These are phyloP conservation scores for Diddensiella santjacobensis DNA, from an alignment of 805 yeast species.

Conservation along the genomic window DNA sequence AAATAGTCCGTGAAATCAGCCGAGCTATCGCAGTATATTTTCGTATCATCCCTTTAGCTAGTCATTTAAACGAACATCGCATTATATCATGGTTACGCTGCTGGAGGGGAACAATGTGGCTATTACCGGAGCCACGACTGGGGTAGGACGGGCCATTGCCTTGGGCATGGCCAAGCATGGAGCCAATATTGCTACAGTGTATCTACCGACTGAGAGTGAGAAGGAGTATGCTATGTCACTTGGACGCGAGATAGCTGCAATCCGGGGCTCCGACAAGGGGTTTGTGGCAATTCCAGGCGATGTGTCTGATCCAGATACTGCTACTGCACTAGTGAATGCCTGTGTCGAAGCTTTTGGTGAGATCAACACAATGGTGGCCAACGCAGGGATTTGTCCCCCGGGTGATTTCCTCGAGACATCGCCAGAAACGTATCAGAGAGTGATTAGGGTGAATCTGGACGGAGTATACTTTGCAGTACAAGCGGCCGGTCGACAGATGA, in stretches of 20 bases:
- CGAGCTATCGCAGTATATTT: neutral
- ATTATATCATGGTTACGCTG: neutral
- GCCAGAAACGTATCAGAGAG: constrained; percentile 35
- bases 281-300: constrained; percentile 41
- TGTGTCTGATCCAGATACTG: constrained; percentile 39
- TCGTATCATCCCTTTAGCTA: no score
- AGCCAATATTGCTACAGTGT: constrained; percentile 41
- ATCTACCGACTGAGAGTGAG: constrained; percentile 19
- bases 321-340: constrained; percentile 23
- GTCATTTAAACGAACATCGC: no score
- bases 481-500: constrained; percentile 46
- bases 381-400: constrained; percentile 43
- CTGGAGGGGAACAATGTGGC: constrained; percentile 27
- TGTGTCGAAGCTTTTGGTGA: constrained; percentile 40
- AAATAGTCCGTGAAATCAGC: neutral
- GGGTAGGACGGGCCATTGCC: constrained; percentile 46
- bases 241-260: constrained; percentile 24
- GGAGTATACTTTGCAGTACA: constrained; percentile 46
- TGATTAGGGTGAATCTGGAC: constrained; percentile 40
- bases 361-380: constrained; percentile 41
- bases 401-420: constrained; percentile 41
- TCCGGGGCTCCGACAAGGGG: constrained; percentile 21
- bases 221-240: constrained; percentile 60
- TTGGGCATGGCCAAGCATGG: constrained; percentile 41
- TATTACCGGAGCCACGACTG: constrained; percentile 46